Percentiles rank a stretch among this genome's conserved stretches.
phyloP scores from a whole-genome alignment of 1,284 basidiomycete genomes.

The Anthracocystis panici-leucophaei region DNA sequence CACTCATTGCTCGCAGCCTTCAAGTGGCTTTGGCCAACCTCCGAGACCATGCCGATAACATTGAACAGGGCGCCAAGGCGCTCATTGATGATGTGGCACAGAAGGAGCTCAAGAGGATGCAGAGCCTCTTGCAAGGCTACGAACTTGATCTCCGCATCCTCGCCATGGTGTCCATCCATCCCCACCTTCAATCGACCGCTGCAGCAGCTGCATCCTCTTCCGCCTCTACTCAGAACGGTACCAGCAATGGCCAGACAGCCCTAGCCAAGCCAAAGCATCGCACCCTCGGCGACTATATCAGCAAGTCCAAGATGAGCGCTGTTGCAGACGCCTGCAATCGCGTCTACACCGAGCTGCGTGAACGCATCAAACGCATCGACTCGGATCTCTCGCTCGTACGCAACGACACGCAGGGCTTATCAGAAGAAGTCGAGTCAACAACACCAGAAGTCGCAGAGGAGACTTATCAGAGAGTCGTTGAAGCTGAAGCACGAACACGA shows the following conservation, averaged over 20 bases:
- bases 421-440: slow-evolving; percentile 55
- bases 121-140: slow-evolving; percentile 59
- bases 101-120: slow-evolving; percentile 61
- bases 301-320: slow-evolving; percentile 53
- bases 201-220: slow-evolving; percentile 23
- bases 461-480: slow-evolving; percentile 51
- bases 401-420: slow-evolving; percentile 51
- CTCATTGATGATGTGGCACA: slow-evolving; percentile 48
- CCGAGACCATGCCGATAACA: slow-evolving; percentile 57
- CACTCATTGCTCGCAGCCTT: slow-evolving; percentile 57
- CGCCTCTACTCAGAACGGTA: slow-evolving; percentile 22
- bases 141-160: slow-evolving; percentile 61
- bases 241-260: slow-evolving; percentile 13
- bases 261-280: slow-evolving; percentile 34
- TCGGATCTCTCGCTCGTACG: slow-evolving; percentile 45
- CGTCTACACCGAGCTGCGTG: slow-evolving; percentile 51
- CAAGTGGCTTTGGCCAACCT: slow-evolving; percentile 63
- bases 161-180: slow-evolving; percentile 58
- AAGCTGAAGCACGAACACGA: slow-evolving; percentile 37
- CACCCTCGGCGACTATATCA: slow-evolving; percentile 64
- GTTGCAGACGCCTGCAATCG: slow-evolving; percentile 57
- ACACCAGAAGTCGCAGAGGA: slow-evolving; percentile 53
- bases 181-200: slow-evolving; percentile 46
- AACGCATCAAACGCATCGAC: slow-evolving; percentile 40
- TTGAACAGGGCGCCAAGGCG: slow-evolving; percentile 50